phyloP scores from a whole-genome alignment of 306 rosid species.

The Begonia loranthoides region DNA sequence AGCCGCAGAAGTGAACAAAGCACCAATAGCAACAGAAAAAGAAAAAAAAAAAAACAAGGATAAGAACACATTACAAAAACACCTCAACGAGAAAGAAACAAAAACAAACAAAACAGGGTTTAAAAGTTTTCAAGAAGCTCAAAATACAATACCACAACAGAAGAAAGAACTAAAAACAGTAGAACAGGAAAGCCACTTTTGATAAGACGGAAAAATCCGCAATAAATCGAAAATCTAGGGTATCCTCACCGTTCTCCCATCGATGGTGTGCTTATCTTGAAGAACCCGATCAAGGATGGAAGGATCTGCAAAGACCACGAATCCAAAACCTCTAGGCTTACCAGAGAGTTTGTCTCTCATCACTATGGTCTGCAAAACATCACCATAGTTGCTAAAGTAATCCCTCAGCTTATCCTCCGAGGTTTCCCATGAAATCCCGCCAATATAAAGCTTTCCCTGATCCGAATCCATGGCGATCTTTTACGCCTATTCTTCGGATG shows the following conservation, averaged over 20 bases:
- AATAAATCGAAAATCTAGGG: neutral
- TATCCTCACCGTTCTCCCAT: conserved; percentile 69
- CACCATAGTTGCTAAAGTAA: conserved; percentile 66
- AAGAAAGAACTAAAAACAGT: too few relatives aligned
- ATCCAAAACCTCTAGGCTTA: conserved; percentile 87
- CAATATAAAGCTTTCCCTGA: conserved; percentile 37
- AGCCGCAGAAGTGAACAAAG: too few relatives aligned
- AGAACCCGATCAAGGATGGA: conserved; percentile 56
- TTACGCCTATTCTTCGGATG: neutral
- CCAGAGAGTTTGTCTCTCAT: conserved; percentile 96
- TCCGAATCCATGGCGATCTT: neutral
- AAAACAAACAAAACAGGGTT: too few relatives aligned
- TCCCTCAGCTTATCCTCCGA: conserved; percentile 74
- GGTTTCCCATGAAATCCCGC: conserved; percentile 96
- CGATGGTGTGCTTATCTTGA: conserved; percentile 71
- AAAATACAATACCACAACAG: too few relatives aligned
- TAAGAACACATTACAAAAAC: too few relatives aligned
- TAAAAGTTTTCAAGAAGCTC: too few relatives aligned
- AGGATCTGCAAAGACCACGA: conserved; percentile 68
- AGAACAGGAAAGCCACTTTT: too few relatives aligned
- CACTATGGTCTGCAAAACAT: conserved; percentile 72
- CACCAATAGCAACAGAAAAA: too few relatives aligned
- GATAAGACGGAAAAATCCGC: too few relatives aligned
- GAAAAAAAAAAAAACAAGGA: too few relatives aligned
- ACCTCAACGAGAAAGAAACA: too few relatives aligned